Conservation (phyloP, 106 monocot genomes). For the Phalaenopsis aphrodite region DNA sequence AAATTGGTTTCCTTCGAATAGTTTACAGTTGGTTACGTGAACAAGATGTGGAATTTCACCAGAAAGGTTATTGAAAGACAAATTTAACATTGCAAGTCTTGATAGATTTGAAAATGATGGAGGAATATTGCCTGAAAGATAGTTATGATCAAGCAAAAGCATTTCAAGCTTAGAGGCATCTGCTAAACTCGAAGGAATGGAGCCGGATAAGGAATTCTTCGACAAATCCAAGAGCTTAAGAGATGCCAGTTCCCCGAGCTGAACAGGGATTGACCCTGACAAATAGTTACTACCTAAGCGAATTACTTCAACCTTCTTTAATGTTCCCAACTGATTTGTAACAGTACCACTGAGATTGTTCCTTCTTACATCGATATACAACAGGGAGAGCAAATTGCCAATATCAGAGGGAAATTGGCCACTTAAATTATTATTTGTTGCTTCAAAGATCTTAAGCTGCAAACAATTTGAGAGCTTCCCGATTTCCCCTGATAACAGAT, state of each 20-base stretch:
- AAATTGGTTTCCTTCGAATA: conserved; percentile 45
- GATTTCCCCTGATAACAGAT: conserved; percentile 33
- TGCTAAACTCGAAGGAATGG: conserved; percentile 36
- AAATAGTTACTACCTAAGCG: conserved; percentile 29
- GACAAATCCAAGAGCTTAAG: conserved; percentile 46
- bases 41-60: conserved; percentile 38
- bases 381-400: conserved; percentile 15
- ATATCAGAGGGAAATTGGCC: conserved; percentile 29
- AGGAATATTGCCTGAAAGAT: conserved; percentile 46
- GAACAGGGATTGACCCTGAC: conserved; percentile 30
- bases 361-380: conserved; percentile 29
- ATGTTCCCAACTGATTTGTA: conserved; percentile 21
- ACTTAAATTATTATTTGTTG: conserved; percentile 33
- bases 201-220: conserved; percentile 30
- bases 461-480: conserved; percentile 20
- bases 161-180: conserved; percentile 28
- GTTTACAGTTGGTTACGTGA: conserved; percentile 22
- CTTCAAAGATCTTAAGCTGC: conserved; percentile 30
- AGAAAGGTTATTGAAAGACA: conserved; percentile 68
- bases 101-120: conserved; percentile 21
- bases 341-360: conserved; percentile 29
- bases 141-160: conserved; percentile 41
- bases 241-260: conserved; percentile 31
- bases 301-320: conserved; percentile 19
- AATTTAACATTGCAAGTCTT: conserved; percentile 31